Conservation (phyloP, 2,329 filamentous ascomycete genomes). For the Aphanocladium album region DNA sequence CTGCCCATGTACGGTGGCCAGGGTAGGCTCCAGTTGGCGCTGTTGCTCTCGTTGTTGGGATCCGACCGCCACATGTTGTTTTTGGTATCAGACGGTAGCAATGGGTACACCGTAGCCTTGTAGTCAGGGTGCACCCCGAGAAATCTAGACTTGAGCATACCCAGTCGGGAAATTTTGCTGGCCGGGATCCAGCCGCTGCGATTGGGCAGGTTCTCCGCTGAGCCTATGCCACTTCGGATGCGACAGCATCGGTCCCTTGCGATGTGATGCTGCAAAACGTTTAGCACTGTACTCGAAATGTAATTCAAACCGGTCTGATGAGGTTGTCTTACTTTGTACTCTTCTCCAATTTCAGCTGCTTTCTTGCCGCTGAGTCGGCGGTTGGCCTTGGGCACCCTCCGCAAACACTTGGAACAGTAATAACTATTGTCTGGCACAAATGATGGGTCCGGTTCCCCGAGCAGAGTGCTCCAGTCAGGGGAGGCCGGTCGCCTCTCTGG, state of each 20-base stretch:
- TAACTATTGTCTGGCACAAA: slow-evolving; percentile 25
- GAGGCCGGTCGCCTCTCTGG: slow-evolving; percentile 13
- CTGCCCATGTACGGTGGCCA: slow-evolving; percentile 25
- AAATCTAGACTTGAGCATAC: slow-evolving; percentile 22
- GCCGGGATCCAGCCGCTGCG: slow-evolving; percentile 28
- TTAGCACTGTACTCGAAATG: background rate
- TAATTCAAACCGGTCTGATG: background rate
- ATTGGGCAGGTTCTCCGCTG: slow-evolving; percentile 23
- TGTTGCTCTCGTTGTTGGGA: slow-evolving; percentile 27
- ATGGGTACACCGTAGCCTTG: slow-evolving; percentile 25
- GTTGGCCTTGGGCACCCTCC: slow-evolving; percentile 23
- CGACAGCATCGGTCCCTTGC: slow-evolving; percentile 20
- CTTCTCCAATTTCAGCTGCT: slow-evolving; percentile 12
- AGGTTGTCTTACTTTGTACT: slow-evolving; percentile 18
- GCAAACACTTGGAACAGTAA: slow-evolving; percentile 30
- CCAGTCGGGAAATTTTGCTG: slow-evolving; percentile 15
- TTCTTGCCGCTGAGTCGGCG: slow-evolving; percentile 18
- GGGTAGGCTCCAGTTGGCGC: slow-evolving; percentile 21
- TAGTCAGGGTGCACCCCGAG: slow-evolving; percentile 22
- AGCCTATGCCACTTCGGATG: slow-evolving; percentile 23
- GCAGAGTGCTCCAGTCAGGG: slow-evolving; percentile 22
- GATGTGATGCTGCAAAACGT: slow-evolving; percentile 18
- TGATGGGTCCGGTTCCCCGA: slow-evolving; percentile 18
- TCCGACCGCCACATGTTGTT: slow-evolving; percentile 24
- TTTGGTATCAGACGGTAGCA: slow-evolving; percentile 14